Conservation (phyloP, 352 stramenopile species). For the Phytophthora foliorum region DNA sequence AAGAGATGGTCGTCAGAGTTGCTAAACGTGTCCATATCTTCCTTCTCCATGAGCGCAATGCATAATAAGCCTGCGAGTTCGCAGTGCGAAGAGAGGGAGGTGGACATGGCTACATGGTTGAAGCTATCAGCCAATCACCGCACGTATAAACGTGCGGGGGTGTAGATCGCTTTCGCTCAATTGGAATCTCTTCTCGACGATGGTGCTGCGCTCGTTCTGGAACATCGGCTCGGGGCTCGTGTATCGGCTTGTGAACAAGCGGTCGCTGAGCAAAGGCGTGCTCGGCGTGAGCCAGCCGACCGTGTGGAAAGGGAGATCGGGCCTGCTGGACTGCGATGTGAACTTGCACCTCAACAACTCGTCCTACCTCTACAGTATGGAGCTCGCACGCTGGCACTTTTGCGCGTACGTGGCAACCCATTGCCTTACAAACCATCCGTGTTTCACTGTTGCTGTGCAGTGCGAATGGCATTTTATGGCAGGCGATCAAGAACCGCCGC, state of each 20-base stretch:
- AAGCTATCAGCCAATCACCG: conserved; percentile 27
- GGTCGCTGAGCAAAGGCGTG: conserved; percentile 50
- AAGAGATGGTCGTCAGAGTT: too few species aligned
- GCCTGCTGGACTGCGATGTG: conserved; percentile 83
- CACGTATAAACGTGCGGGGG: conserved; percentile 15
- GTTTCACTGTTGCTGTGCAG: conserved; percentile 22
- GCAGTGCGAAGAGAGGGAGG: too few species aligned
- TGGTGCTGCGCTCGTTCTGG: conserved; percentile 81
- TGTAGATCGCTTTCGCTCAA: background rate
- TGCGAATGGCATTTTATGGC: conserved; percentile 58
- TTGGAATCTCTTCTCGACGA: conserved; percentile 23
- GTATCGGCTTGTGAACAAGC: conserved; percentile 67
- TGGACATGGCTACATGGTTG: conserved; percentile 31
- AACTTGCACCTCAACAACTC: conserved; percentile 92
- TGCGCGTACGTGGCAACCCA: conserved; percentile 54
- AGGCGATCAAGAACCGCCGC: conserved; percentile 70
- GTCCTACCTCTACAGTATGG: conserved; percentile 85
- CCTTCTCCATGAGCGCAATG: too few species aligned
- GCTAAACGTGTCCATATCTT: too few species aligned
- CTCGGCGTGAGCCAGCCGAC: conserved; percentile 72
- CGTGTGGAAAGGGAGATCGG: conserved; percentile 72
- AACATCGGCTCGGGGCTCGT: conserved; percentile 69
- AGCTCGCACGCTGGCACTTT: conserved; percentile 89
- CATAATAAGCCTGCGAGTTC: too few species aligned
- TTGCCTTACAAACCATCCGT: background rate